Evolutionary conservation across 2,329 filamentous ascomycete species (phyloP).

Genomic region (Fusarium citri): DNA sequence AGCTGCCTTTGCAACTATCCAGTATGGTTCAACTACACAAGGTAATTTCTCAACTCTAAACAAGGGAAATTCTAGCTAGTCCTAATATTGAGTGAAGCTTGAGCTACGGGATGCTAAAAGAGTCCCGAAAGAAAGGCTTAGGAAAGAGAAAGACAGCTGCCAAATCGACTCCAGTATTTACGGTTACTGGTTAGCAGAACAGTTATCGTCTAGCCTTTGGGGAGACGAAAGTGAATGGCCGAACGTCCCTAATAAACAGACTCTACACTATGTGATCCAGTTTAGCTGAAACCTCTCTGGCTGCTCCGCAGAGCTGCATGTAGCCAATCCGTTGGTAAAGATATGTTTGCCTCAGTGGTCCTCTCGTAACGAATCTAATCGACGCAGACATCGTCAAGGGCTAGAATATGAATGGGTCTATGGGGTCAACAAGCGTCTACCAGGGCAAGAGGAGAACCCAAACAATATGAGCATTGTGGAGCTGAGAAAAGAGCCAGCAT

Average conservation of each 20-base stretch:
- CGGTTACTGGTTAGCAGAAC: neutral
- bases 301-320: constrained; percentile 2
- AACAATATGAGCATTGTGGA: constrained; percentile 1
- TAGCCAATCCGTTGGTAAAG: neutral
- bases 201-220: neutral
- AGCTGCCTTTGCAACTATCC: too few relatives aligned
- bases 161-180: neutral
- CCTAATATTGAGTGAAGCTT: neutral
- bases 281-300: neutral
- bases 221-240: neutral
- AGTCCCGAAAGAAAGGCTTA: neutral
- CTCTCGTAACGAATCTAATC: neutral
- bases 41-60: neutral
- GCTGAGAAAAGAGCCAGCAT: neutral
- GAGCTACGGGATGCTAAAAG: neutral
- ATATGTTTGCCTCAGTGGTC: neutral
- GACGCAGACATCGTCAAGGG: neutral
- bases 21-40: too few relatives aligned
- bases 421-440: constrained; percentile 11
- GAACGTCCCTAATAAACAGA: neutral
- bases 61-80: neutral
- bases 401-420: constrained; percentile 44
- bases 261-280: neutral
- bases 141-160: neutral
- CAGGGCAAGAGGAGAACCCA: constrained; percentile 15